Evolutionary conservation across 139 green algal genomes (phyloP).

Genomic region (Chlorella sp.): DNA sequence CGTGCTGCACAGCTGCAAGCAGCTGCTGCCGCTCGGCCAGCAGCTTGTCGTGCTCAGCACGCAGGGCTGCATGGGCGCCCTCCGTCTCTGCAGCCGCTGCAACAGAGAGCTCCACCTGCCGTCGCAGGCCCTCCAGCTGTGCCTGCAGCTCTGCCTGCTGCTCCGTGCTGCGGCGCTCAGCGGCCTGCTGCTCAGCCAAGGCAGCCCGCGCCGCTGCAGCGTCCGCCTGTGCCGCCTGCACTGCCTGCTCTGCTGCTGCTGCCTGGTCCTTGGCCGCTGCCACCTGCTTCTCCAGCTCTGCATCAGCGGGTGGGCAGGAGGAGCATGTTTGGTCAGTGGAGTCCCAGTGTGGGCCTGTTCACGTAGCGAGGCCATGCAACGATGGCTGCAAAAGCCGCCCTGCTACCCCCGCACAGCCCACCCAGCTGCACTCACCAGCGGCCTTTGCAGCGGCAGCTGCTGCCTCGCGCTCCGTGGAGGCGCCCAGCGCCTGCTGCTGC

Average conservation of each 20-base stretch:
- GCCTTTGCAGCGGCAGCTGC: background rate
- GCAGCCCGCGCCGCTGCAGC: background rate
- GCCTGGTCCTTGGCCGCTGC: background rate
- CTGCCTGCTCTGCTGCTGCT: background rate
- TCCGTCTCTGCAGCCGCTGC: background rate
- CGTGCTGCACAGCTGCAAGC: background rate
- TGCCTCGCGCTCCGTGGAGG: background rate
- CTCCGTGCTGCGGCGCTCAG: background rate
- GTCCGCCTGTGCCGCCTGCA: background rate
- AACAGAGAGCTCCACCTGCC: background rate
- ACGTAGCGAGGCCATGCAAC: too few relatives aligned
- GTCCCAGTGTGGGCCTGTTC: background rate
- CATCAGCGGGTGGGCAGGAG: background rate
- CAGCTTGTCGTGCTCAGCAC: background rate
- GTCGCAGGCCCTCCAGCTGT: background rate
- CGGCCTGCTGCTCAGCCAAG: background rate
- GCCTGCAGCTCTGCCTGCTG: background rate
- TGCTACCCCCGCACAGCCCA: background rate
- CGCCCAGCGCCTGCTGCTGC: background rate
- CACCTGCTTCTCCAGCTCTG: conserved; percentile 15
- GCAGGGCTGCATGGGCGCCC: background rate
- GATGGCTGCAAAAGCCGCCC: background rate
- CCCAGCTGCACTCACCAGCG: background rate
- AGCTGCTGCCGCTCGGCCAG: background rate
- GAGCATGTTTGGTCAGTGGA: background rate